Conservation (phyloP, 495 filamentous ascomycete species). For the Penicillium pancosmium region DNA sequence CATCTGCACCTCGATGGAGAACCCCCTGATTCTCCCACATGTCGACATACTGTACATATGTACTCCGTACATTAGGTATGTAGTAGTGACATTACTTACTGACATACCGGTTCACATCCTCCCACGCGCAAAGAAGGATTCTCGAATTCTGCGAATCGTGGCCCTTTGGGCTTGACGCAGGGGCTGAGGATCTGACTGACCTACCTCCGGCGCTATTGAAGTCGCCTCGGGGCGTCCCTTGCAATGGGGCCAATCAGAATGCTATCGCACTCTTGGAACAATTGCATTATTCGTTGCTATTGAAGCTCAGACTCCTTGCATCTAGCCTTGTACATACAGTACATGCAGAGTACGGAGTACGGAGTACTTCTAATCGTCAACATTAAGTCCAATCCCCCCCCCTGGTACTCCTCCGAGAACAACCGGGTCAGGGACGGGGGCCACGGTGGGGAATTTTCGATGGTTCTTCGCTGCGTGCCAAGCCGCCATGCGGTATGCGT, state of each 20-base stretch:
- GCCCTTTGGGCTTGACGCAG: not conserved
- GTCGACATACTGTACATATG: not conserved
- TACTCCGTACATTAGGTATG: no score
- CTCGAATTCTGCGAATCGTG: not conserved
- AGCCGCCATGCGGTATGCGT: constrained; percentile 20
- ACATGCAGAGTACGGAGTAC: not conserved
- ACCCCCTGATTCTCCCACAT: constrained; percentile 3
- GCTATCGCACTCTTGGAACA: constrained; percentile 15
- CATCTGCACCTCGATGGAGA: not conserved
- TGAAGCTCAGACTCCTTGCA: constrained; percentile 1
- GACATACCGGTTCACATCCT: not conserved
- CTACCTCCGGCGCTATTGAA: constrained; percentile 21
- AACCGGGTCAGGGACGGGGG: not conserved
- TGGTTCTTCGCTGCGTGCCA: constrained; percentile 23
- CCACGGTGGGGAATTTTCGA: constrained; percentile 15
- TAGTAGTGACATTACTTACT: no score
- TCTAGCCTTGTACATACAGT: not conserved
- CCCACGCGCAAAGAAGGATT: not conserved
- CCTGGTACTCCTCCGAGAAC: not conserved
- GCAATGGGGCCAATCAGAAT: constrained; percentile 12
- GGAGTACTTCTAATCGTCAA: not conserved
- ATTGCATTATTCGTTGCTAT: constrained; percentile 13
- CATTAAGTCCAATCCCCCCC: not conserved
- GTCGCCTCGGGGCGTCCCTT: constrained; percentile 11
- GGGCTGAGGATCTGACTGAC: constrained; percentile 7